Evolutionary conservation across 2,329 filamentous ascomycete species (phyloP).

Genomic region (Nemania sp.): DNA sequence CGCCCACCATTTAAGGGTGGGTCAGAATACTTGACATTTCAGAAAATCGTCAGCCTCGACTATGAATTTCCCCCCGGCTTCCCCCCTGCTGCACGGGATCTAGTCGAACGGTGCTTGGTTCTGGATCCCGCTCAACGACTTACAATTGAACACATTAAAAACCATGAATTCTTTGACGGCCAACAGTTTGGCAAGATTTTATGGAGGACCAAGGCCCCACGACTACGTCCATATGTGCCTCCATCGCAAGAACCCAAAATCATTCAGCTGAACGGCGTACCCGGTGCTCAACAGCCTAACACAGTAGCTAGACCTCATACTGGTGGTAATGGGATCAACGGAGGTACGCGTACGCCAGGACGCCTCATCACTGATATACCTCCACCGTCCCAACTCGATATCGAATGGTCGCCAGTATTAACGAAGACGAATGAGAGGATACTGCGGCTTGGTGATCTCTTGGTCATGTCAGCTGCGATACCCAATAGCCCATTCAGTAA

Average conservation of each 20-base stretch:
- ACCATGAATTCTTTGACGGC: constrained; percentile 93
- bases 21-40: constrained; percentile 97
- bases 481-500: constrained; percentile 80
- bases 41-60: constrained; percentile 95
- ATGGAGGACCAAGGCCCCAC: constrained; percentile 91
- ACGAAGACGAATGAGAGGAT: constrained; percentile 94
- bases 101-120: constrained; percentile 91
- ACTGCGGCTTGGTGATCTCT: constrained; percentile 89
- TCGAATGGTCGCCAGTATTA: constrained; percentile 97
- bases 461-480: constrained; percentile 83
- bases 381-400: constrained; percentile 95
- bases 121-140: constrained; percentile 86
- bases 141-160: constrained; percentile 95
- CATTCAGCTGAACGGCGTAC: constrained; percentile 76
- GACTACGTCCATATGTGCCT: constrained; percentile 85
- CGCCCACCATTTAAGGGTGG: constrained; percentile 95
- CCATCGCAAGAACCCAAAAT: constrained; percentile 78
- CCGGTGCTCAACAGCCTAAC: constrained; percentile 49
- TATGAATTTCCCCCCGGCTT: constrained; percentile 95
- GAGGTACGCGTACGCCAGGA: constrained; percentile 71
- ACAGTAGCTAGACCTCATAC: constrained; percentile 48
- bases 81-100: constrained; percentile 83
- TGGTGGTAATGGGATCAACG: constrained; percentile 58
- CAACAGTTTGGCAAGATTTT: constrained; percentile 84
- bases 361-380: constrained; percentile 94